Conservation (phyloP, 23 red algal species). For the Gracilaria vermiculophylla region DNA sequence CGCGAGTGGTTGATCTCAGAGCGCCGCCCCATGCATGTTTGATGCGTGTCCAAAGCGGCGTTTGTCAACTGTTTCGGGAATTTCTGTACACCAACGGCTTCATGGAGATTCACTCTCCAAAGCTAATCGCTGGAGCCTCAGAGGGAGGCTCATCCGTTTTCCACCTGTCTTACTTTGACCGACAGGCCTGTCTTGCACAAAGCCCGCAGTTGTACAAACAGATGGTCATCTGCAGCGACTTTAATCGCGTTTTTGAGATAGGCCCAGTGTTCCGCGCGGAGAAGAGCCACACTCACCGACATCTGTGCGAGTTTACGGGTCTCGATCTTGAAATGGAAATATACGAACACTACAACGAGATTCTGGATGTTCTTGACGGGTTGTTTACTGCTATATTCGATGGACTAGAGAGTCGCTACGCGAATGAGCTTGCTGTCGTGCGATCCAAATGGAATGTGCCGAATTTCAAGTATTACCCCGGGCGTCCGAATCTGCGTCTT, state of each 20-base stretch:
- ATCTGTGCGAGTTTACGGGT: slow-evolving; percentile 93
- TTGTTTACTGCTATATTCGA: slow-evolving; percentile 89
- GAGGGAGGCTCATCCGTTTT: slow-evolving; percentile 96
- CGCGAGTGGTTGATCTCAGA: slow-evolving; percentile 85
- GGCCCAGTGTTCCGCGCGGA: slow-evolving; percentile 97
- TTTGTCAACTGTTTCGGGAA: slow-evolving; percentile 95
- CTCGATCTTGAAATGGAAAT: slow-evolving; percentile 98
- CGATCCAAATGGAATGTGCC: slow-evolving; percentile 78
- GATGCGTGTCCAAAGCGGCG: slow-evolving; percentile 84
- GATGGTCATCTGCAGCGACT: slow-evolving; percentile 97
- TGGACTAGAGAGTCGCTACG: slow-evolving; percentile 70
- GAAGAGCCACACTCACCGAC: slow-evolving; percentile 93
- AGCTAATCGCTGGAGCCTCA: slow-evolving; percentile 90
- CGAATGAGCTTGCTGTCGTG: slow-evolving; percentile 68
- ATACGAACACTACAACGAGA: slow-evolving; percentile 89
- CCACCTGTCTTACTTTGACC: slow-evolving; percentile 77
- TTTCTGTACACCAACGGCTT: slow-evolving; percentile 72
- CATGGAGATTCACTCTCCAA: slow-evolving; percentile 97
- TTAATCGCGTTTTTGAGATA: slow-evolving; percentile 95
- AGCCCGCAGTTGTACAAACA: slow-evolving; percentile 98
- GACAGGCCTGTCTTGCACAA: slow-evolving; percentile 91
- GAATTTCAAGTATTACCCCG: slow-evolving; percentile 63
- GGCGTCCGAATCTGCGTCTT: slow-evolving; percentile 56
- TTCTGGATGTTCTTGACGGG: slow-evolving; percentile 77
- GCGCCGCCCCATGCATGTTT: slow-evolving; percentile 87